Evolutionary conservation across 2,329 filamentous ascomycete species (phyloP), one percentile per base, ranked within the genome.

Genomic region (Phialophora macrospora): DNA sequence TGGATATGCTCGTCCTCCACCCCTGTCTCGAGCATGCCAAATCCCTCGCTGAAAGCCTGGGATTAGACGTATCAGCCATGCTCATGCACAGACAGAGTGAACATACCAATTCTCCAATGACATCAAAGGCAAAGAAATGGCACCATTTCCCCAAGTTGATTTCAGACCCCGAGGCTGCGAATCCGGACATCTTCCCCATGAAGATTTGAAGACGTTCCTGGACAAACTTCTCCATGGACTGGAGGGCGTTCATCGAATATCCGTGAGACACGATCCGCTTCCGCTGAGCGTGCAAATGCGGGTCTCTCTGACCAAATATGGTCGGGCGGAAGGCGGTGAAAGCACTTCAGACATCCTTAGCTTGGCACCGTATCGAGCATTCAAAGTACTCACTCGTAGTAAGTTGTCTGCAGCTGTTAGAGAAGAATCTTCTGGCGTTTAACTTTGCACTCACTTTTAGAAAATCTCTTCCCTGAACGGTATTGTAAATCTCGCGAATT

Each of bases 31-130:
- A 44, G 38, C 38, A 44, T 44, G 2, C 38, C 38, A 44, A 44
- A 44, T 8, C 38, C 38, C 17, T 44, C 38, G 14, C 38, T 44
- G 38, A 44, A 44, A 44, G 38, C 38, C 38, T 44, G 3, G 5
- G 14, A n/a, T 44, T 44, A 7, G 6, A 41, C 17, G 6, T n/a
- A 20, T 44, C 38, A 44, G 38, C 38, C 38, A 8, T n/a, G 2
- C 22, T 57, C 38, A 5, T 0, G 28, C 34, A 46, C 12, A 46
- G 12, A 44, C 34, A 46, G 5, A 17, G 12, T 38, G 14, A 26
- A 57, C 55, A 46, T 57, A 57, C 55, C 55, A 57, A 57, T 34
- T 57, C 55, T 57, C 55, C 55, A 44, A 57, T 57, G 6, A 57
- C 55, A 57, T 57, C 55, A 12, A 57, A 57, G 55, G 55, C 55